These are phyloP conservation scores for Diaporthe sp. DNA, from an alignment of 2,329 filamentous ascomycete species.

Conservation along the genomic window DNA sequence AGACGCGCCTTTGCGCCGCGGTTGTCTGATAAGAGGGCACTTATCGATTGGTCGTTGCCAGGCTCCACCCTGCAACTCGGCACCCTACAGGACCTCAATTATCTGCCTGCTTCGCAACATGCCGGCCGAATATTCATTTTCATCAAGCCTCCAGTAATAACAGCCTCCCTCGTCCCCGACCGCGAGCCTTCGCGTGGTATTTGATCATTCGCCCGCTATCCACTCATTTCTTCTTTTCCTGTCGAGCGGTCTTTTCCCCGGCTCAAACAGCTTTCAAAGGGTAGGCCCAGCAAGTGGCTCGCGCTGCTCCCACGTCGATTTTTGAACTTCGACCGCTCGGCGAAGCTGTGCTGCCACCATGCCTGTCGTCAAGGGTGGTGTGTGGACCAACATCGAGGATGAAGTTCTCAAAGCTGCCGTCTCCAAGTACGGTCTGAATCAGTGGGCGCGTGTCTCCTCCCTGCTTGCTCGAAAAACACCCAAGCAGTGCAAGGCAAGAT, in stretches of 20 bases:
- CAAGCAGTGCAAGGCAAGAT: conserved; percentile 99
- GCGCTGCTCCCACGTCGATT: background rate
- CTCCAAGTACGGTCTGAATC: conserved; percentile 94
- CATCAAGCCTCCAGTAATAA: background rate
- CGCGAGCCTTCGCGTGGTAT: background rate
- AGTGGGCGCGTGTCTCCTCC: conserved; percentile 98
- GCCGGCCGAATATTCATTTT: background rate
- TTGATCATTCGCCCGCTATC: background rate
- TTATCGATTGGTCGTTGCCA: conserved; percentile 29
- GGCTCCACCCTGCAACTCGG: conserved; percentile 25
- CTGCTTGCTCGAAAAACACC: conserved; percentile 96
- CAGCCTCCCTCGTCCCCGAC: background rate
- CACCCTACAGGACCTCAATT: conserved; percentile 8
- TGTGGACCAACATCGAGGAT: conserved; percentile 86
- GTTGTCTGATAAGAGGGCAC: conserved; percentile 15
- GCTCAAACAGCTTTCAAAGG: background rate
- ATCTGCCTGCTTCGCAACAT: conserved; percentile 1
- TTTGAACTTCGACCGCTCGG: background rate
- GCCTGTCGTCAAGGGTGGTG: conserved; percentile 81
- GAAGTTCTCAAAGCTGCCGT: conserved; percentile 97
- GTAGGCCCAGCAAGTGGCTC: background rate
- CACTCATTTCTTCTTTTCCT: background rate
- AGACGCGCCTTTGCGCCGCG: conserved; percentile 32
- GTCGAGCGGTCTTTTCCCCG: background rate
- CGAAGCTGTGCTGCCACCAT: conserved; percentile 58